Evolutionary conservation across 805 yeast species (phyloP), one percentile per base, ranked within the genome.

Genomic region (Candida maris): DNA sequence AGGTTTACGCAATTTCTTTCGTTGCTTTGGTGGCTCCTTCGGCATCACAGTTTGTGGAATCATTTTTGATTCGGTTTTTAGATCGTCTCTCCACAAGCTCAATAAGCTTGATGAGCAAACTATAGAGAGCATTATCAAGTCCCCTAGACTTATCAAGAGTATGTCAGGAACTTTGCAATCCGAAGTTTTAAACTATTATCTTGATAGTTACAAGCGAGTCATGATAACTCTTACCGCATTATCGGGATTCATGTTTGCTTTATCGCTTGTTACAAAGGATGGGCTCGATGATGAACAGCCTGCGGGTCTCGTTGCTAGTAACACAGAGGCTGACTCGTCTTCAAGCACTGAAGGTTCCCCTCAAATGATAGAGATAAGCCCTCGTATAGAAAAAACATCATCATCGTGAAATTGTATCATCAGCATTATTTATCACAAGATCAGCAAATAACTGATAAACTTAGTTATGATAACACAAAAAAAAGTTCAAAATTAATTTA

Each of bases 1-100:
- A 9, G 65, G 76, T 6, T 61, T 75, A 5, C 62, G 81, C 45
- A 73, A 73, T 43, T 74, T 73, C 10, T 45, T 73, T 23, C 59
- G 81, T 34, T 70, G 75, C 13, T 67, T 75, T 44, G 81, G 81
- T 16, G 79, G 79, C 13, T 69, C 79, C 1, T 57, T 72, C 22
- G 81, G 81, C 1, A 58, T 74, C 21, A 76, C 39, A 15, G 29
- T 35, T 10, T 33, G 42, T 28, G 45, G 51, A 3, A 15, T 44
- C 16, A 34, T 41, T 10, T 46, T 46, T 38, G 35, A 39, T 23
- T 16, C 37, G 5, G 24, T 32, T 13, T 46, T 44, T 30, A 35
- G 34, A 4, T 6, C 26, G 4, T 36, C 27, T 16, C 26, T 46
- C 17, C 13, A 19, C 1, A n/a, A 5, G 6, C 21, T 38, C 7